phyloP scores from a whole-genome alignment of 805 yeast species.

The Saturnispora besseyi region DNA sequence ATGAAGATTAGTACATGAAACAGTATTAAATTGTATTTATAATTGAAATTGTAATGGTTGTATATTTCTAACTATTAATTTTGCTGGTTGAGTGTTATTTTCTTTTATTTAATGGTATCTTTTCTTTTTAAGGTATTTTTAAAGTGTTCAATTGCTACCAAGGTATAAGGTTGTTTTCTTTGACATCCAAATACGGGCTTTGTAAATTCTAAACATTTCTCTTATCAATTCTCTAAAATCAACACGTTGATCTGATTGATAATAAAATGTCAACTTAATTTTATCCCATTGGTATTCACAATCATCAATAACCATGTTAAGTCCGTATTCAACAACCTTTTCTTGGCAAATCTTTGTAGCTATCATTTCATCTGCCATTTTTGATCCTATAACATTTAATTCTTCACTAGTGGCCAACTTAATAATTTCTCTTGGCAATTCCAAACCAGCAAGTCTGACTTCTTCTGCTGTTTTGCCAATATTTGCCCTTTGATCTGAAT shows the following conservation, averaged over 20 bases:
- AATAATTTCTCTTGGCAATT: conserved; percentile 60
- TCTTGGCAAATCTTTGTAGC: conserved; percentile 54
- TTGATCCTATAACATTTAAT: conserved; percentile 46
- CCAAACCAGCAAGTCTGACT: conserved; percentile 37
- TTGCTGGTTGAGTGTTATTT: not conserved
- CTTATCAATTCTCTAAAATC: conserved; percentile 73
- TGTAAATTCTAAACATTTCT: conserved; percentile 64
- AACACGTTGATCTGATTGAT: conserved; percentile 51
- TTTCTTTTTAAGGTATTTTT: not conserved
- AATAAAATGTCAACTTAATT: conserved; percentile 70
- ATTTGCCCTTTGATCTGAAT: conserved; percentile 64
- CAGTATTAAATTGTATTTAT: not conserved
- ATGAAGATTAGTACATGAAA: not conserved
- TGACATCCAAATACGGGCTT: conserved; percentile 85
- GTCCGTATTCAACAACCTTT: conserved; percentile 42
- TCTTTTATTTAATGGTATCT: not conserved
- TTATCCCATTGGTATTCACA: conserved; percentile 85
- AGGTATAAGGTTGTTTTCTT: conserved; percentile 13
- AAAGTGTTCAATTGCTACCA: not conserved
- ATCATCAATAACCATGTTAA: conserved; percentile 55
- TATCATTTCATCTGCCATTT: conserved; percentile 59
- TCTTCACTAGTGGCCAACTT: conserved; percentile 57
- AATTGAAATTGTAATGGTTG: not conserved
- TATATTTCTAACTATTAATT: not conserved
- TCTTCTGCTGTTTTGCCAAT: conserved; percentile 20